These are phyloP conservation scores for Mycena rebaudengoi DNA, from an alignment of 768 basidiomycete genomes.

Conservation along the genomic window DNA sequence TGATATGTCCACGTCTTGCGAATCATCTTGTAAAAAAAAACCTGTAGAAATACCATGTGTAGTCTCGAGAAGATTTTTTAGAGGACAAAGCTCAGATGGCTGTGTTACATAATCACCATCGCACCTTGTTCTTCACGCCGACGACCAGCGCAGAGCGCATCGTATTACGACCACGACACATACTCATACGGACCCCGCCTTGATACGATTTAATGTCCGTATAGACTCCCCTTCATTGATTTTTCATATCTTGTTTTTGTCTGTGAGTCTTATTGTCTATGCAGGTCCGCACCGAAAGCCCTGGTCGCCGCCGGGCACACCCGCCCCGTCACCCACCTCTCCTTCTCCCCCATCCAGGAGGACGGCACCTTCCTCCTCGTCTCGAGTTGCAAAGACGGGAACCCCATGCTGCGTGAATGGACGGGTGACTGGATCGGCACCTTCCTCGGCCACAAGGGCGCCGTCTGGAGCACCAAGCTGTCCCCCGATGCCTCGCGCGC, in stretches of 20 bases:
- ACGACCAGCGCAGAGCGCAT: constrained; percentile 19
- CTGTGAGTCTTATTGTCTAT: constrained; percentile 36
- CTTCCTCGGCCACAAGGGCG: constrained; percentile 90
- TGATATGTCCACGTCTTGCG: no score
- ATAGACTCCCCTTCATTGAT: background rate
- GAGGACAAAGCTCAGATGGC: no score
- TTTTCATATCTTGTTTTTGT: constrained; percentile 25
- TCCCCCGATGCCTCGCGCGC: constrained; percentile 87
- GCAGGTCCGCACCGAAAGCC: constrained; percentile 74
- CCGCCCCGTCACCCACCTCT: constrained; percentile 90
- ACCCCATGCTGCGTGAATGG: constrained; percentile 96
- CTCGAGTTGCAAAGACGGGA: constrained; percentile 98
- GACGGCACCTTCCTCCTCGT: constrained; percentile 91
- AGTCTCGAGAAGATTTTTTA: no score
- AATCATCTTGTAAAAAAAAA: no score
- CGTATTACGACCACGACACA: constrained; percentile 19
- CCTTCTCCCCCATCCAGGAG: constrained; percentile 86
- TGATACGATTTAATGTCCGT: constrained; percentile 15
- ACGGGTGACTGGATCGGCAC: constrained; percentile 99
- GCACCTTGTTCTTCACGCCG: background rate
- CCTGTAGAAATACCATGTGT: no score
- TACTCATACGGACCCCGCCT: no score
- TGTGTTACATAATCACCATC: no score
- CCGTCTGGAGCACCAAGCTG: constrained; percentile 96
- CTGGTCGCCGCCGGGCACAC: constrained; percentile 89